Conservation (phyloP, 2,329 filamentous ascomycete genomes). For the Mariannaea elegans region DNA sequence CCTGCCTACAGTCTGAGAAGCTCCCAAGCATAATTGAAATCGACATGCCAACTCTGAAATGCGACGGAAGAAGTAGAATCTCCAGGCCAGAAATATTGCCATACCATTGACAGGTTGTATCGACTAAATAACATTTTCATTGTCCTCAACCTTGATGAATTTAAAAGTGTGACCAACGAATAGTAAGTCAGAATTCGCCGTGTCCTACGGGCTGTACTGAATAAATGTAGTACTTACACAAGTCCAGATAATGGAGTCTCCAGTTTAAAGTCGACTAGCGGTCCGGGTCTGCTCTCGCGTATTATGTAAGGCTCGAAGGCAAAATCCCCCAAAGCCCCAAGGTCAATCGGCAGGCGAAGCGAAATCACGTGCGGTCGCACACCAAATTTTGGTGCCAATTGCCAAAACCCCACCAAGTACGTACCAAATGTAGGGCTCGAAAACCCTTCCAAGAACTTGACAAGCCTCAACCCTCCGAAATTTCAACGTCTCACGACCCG, state of each 20-base stretch:
- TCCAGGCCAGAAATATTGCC: too few species aligned
- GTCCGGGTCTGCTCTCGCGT: not conserved
- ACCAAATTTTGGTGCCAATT: slow-evolving; percentile 25
- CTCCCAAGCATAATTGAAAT: too few species aligned
- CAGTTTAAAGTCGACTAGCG: not conserved
- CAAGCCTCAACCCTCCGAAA: slow-evolving; percentile 50
- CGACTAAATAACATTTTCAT: too few species aligned
- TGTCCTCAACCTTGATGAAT: too few species aligned
- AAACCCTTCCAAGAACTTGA: slow-evolving; percentile 55
- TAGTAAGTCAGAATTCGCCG: too few species aligned
- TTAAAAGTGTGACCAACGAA: too few species aligned
- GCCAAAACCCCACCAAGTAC: slow-evolving; percentile 44
- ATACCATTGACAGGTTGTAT: too few species aligned
- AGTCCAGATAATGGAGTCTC: too few species aligned
- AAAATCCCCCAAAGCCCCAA: not conserved
- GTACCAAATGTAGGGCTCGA: slow-evolving; percentile 51
- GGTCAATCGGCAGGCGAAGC: not conserved
- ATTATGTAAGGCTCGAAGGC: not conserved
- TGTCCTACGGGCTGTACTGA: too few species aligned
- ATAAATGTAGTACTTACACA: too few species aligned
- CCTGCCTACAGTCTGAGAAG: too few species aligned
- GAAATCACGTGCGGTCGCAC: slow-evolving; percentile 38
- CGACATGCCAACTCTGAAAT: too few species aligned
- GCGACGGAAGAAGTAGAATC: slow-evolving; percentile 8
- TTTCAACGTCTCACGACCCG: slow-evolving; percentile 51